Conservation (phyloP, 768 basidiomycete species). For the Neoboletus subvelutipes region DNA sequence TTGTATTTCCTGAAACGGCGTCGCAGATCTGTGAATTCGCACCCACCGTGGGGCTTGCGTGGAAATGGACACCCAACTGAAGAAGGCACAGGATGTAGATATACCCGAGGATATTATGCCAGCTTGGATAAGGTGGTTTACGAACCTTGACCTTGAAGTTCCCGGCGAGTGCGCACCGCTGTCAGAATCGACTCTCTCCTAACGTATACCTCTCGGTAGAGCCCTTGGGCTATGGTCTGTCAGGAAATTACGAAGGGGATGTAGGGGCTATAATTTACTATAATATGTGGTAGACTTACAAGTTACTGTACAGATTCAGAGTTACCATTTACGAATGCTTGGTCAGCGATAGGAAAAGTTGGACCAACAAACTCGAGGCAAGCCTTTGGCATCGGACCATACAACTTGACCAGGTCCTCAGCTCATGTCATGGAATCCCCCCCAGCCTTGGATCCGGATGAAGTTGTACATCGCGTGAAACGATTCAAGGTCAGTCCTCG, state of each 20-base stretch:
- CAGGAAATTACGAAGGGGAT: too few species aligned
- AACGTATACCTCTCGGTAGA: background rate
- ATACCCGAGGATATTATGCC: too few species aligned
- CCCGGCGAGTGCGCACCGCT: background rate
- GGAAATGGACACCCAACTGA: too few species aligned
- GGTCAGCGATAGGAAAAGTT: constrained; percentile 5
- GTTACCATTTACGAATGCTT: constrained; percentile 4
- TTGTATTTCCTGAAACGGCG: background rate
- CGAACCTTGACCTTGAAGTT: too few species aligned
- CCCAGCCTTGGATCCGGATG: constrained; percentile 12
- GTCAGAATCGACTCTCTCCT: background rate
- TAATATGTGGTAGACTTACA: too few species aligned
- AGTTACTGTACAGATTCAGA: too few species aligned
- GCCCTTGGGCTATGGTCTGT: too few species aligned
- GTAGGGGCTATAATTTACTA: too few species aligned
- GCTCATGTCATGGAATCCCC: constrained; percentile 13
- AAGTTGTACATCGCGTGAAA: constrained; percentile 40
- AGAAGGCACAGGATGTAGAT: too few species aligned
- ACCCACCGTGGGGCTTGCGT: background rate
- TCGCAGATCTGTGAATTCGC: constrained; percentile 2
- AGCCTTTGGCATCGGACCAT: background rate
- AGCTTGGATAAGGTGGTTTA: too few species aligned
- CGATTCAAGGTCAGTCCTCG: constrained; percentile 47
- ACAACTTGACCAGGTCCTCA: background rate
- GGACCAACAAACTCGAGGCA: background rate